Evolutionary conservation across 2,329 filamentous ascomycete genomes (phyloP).

Genomic region (Botrytis pseudocinerea): DNA sequence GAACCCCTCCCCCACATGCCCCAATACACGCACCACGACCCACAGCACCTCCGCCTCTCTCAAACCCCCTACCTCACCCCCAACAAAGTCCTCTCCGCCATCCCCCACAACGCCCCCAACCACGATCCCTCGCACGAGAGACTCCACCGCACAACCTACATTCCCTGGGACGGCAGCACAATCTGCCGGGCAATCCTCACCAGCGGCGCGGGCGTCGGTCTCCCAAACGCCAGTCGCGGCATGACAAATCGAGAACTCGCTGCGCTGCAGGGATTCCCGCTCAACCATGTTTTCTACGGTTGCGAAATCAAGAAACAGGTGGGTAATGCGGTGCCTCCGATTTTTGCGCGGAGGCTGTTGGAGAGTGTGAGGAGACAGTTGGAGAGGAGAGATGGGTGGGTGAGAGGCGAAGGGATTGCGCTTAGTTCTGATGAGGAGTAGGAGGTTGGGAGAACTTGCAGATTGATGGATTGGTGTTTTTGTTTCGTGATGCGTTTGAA

Average conservation of each 20-base stretch:
- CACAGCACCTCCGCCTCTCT: slow-evolving; percentile 44
- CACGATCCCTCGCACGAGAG: slow-evolving; percentile 33
- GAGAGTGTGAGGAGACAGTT: slow-evolving; percentile 20
- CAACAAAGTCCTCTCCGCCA: slow-evolving; percentile 32
- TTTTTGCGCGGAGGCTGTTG: slow-evolving; percentile 46
- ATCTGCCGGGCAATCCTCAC: slow-evolving; percentile 61
- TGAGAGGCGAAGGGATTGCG: neutral
- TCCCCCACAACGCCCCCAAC: slow-evolving; percentile 44
- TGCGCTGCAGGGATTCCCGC: slow-evolving; percentile 67
- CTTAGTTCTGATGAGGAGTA: slow-evolving; percentile 11
- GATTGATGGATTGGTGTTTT: neutral
- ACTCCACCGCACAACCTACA: neutral
- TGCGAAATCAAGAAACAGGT: slow-evolving; percentile 61
- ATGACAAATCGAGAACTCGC: slow-evolving; percentile 70
- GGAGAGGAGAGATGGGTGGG: slow-evolving; percentile 25
- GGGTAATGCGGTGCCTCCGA: slow-evolving; percentile 74
- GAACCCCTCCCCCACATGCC: slow-evolving; percentile 68
- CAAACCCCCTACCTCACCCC: slow-evolving; percentile 49
- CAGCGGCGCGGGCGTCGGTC: slow-evolving; percentile 57
- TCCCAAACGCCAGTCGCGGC: slow-evolving; percentile 61
- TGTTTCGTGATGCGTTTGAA: neutral
- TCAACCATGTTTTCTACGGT: slow-evolving; percentile 54
- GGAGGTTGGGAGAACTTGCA: neutral
- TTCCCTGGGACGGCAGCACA: slow-evolving; percentile 48
- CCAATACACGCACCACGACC: slow-evolving; percentile 54